A percentile compares a stretch with the other conserved stretches of the same genome.
phyloP scores from a whole-genome alignment of 192 early-diverging fungal species.

The Radiomyces spectabilis region DNA sequence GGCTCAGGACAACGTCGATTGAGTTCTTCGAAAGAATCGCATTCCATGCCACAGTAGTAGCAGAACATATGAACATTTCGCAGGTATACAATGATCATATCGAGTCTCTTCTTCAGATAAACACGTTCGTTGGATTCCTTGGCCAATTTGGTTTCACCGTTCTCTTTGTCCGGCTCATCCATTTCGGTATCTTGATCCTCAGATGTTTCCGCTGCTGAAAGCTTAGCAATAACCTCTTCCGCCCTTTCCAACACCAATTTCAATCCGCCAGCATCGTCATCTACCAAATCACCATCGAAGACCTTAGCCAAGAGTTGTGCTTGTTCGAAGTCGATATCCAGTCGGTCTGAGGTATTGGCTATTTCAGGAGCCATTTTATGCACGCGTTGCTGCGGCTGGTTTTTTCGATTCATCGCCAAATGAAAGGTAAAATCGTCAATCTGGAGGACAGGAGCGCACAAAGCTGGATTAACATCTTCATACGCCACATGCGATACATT shows the following conservation, averaged over 20 bases:
- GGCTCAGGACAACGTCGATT: constrained; percentile 61
- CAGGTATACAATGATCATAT: constrained; percentile 80
- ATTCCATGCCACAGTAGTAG: constrained; percentile 89
- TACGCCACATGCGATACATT: too few species aligned
- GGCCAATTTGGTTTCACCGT: constrained; percentile 16
- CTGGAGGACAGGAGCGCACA: constrained; percentile 12
- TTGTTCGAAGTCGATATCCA: constrained; percentile 69
- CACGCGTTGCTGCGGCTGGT: constrained; percentile 27
- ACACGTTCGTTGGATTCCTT: too few species aligned
- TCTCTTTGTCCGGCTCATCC: constrained; percentile 8
- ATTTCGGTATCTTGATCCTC: neutral
- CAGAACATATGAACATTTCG: constrained; percentile 89
- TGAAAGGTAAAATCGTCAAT: constrained; percentile 50
- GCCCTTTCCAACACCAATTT: constrained; percentile 25
- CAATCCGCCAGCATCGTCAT: constrained; percentile 5
- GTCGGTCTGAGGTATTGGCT: constrained; percentile 54
- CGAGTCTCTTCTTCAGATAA: constrained; percentile 47
- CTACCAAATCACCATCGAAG: constrained; percentile 50
- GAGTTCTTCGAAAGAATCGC: constrained; percentile 81
- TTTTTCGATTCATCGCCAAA: constrained; percentile 43
- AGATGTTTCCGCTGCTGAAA: neutral
- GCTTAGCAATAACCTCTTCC: constrained; percentile 8
- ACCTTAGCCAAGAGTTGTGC: constrained; percentile 42
- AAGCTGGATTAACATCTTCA: neutral
- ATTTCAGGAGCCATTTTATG: constrained; percentile 66